These are phyloP conservation scores for Trichosporon ovoides DNA, from an alignment of 1,284 basidiomycete genomes.

Conservation along the genomic window DNA sequence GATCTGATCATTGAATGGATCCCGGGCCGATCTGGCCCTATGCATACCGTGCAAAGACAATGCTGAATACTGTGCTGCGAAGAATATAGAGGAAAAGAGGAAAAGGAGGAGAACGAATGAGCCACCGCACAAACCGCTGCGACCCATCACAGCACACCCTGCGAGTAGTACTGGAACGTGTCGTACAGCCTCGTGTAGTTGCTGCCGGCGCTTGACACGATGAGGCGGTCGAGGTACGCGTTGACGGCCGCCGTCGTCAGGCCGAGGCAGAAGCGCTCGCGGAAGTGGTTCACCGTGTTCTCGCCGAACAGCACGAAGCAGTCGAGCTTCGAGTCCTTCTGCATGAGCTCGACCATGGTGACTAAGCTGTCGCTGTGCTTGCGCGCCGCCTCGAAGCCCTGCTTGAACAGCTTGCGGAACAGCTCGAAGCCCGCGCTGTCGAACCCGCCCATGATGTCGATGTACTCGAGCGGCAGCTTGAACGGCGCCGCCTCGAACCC, in stretches of 20 bases:
- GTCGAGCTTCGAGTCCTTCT: constrained; percentile 88
- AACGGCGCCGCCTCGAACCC: constrained; percentile 99
- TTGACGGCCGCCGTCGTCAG: constrained; percentile 81
- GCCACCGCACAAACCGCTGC: too few species aligned
- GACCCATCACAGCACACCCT: constrained; percentile 10
- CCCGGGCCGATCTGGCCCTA: too few species aligned
- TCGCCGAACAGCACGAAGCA: constrained; percentile 90
- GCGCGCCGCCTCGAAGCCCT: constrained; percentile 86
- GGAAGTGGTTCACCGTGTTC: constrained; percentile 76
- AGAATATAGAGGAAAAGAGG: too few species aligned
- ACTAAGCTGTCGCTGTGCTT: constrained; percentile 97
- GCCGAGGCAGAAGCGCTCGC: constrained; percentile 89
- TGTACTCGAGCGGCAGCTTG: constrained; percentile 89
- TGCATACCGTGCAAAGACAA: too few species aligned
- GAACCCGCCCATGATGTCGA: constrained; percentile 90
- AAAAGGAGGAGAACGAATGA: too few species aligned
- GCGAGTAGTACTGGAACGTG: constrained; percentile 54
- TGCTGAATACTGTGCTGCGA: too few species aligned
- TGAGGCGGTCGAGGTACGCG: constrained; percentile 79
- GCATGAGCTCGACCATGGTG: constrained; percentile 94
- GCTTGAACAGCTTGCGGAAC: constrained; percentile 81
- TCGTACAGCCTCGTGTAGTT: constrained; percentile 90
- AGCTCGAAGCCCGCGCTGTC: constrained; percentile 71
- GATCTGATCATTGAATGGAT: too few species aligned
- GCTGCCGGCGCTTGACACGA: constrained; percentile 81